Conservation (phyloP, 2,329 filamentous ascomycete genomes). For the Epichloe sp. region DNA sequence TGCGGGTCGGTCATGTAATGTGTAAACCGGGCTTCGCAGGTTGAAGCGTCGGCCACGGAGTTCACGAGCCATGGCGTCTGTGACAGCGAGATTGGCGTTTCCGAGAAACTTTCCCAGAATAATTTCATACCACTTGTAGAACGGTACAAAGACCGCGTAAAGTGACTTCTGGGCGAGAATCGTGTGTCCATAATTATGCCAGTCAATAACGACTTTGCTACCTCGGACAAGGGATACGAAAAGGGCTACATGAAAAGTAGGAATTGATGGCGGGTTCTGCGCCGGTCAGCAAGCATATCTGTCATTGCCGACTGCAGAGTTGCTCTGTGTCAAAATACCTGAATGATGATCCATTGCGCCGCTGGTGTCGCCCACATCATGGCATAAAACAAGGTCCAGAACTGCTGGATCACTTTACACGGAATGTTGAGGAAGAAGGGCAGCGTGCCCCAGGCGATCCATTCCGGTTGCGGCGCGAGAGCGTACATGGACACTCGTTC, state of each 20-base stretch:
- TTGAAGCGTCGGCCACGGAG: slow-evolving; percentile 51
- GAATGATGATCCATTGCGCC: slow-evolving; percentile 73
- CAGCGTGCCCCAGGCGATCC: slow-evolving; percentile 54
- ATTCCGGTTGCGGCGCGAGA: slow-evolving; percentile 52
- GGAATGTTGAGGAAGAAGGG: slow-evolving; percentile 70
- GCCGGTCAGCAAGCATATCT: neutral
- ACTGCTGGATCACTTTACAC: slow-evolving; percentile 76
- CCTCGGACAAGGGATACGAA: slow-evolving; percentile 63
- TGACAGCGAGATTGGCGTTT: slow-evolving; percentile 72
- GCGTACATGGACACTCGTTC: slow-evolving; percentile 58
- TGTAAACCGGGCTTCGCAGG: slow-evolving; percentile 50
- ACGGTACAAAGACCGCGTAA: slow-evolving; percentile 58
- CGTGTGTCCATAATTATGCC: slow-evolving; percentile 98
- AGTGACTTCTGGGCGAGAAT: slow-evolving; percentile 58
- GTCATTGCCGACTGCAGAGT: neutral
- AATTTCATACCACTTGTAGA: slow-evolving; percentile 69
- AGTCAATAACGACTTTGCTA: slow-evolving; percentile 79
- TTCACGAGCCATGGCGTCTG: slow-evolving; percentile 71
- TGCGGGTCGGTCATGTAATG: slow-evolving; percentile 79
- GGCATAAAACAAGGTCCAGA: slow-evolving; percentile 54
- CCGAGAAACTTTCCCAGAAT: slow-evolving; percentile 54
- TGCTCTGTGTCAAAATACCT: slow-evolving; percentile 32
- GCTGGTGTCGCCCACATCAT: slow-evolving; percentile 65
- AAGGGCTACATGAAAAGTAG: slow-evolving; percentile 66
- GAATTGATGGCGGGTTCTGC: slow-evolving; percentile 89